Percentiles rank a stretch among this genome's conserved stretches.
phyloP scores from a whole-genome alignment of 495 filamentous ascomycete species.

The Xylaria sp. region DNA sequence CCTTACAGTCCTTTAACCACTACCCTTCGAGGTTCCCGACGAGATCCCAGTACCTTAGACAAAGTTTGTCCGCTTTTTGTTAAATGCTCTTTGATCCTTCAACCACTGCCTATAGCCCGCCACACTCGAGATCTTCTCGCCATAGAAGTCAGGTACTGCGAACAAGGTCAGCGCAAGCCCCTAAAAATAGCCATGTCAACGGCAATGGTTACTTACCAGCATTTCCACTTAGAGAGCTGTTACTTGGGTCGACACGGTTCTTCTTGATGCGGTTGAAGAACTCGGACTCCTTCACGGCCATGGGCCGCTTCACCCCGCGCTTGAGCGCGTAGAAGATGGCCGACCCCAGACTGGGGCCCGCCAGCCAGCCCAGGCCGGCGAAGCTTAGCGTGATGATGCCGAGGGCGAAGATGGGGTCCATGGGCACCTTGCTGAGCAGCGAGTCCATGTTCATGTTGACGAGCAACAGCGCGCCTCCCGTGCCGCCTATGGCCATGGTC shows the following conservation, averaged over 20 bases:
- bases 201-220: constrained; percentile 55
- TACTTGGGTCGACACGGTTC: constrained; percentile 84
- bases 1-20: constrained; percentile 18
- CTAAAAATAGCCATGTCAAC: not conserved
- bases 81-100: constrained; percentile 97
- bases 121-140: constrained; percentile 95
- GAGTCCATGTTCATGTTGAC: constrained; percentile 70
- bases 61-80: constrained; percentile 80
- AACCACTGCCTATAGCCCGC: constrained; percentile 91
- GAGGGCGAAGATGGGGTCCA: constrained; percentile 87
- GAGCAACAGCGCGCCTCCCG: constrained; percentile 68
- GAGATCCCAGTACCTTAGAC: constrained; percentile 36
- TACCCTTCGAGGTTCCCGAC: not conserved
- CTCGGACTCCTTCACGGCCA: constrained; percentile 84
- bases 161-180: constrained; percentile 17
- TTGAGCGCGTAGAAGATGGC: constrained; percentile 75
- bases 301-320: constrained; percentile 67
- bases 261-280: constrained; percentile 89
- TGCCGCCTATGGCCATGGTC: constrained; percentile 64
- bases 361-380: constrained; percentile 82
- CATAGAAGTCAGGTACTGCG: constrained; percentile 71
- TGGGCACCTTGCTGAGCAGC: constrained; percentile 68
- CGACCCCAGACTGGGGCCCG: constrained; percentile 81
- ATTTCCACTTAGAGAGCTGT: constrained; percentile 59
- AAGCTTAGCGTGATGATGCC: constrained; percentile 76